phyloP scores from a whole-genome alignment of 345 rosid species.

The Gossypium anomalum region DNA sequence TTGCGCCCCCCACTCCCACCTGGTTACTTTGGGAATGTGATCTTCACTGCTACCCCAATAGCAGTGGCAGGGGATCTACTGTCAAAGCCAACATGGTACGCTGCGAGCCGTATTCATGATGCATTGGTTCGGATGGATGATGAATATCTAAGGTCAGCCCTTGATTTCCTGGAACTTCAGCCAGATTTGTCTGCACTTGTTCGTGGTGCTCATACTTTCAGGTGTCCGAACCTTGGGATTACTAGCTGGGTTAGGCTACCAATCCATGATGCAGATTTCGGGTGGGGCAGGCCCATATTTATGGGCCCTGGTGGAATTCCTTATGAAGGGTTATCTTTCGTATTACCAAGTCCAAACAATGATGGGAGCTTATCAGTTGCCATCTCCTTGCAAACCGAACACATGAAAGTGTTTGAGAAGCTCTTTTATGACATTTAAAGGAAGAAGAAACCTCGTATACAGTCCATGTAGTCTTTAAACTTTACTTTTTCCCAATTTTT shows the following conservation, averaged over 20 bases:
- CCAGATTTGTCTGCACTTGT: slow-evolving; percentile 74
- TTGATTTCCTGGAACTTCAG: slow-evolving; percentile 85
- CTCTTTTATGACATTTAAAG: slow-evolving; percentile 41
- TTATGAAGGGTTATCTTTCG: slow-evolving; percentile 73
- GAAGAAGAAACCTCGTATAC: not conserved
- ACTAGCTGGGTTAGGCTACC: slow-evolving; percentile 89
- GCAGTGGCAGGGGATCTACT: slow-evolving; percentile 61
- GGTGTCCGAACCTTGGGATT: slow-evolving; percentile 83
- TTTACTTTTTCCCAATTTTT: not conserved
- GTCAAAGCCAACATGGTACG: slow-evolving; percentile 82
- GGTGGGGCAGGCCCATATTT: slow-evolving; percentile 90
- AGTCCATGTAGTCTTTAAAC: not conserved
- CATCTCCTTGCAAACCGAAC: slow-evolving; percentile 66
- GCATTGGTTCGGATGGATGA: slow-evolving; percentile 80
- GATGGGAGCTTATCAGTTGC: slow-evolving; percentile 84
- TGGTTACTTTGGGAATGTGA: slow-evolving; percentile 90
- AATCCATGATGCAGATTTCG: slow-evolving; percentile 85
- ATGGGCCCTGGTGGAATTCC: slow-evolving; percentile 94
- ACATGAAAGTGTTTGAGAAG: slow-evolving; percentile 76
- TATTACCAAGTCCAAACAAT: slow-evolving; percentile 64
- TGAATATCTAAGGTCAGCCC: slow-evolving; percentile 84
- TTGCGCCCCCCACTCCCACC: slow-evolving; percentile 69
- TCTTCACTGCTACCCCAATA: slow-evolving; percentile 86
- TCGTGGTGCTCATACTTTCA: slow-evolving; percentile 78
- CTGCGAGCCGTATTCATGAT: slow-evolving; percentile 70